Percentiles rank a stretch among this genome's conserved stretches.
These are phyloP conservation scores for Colletotrichum incanum DNA, from an alignment of 2,329 filamentous ascomycete species.

Conservation along the genomic window DNA sequence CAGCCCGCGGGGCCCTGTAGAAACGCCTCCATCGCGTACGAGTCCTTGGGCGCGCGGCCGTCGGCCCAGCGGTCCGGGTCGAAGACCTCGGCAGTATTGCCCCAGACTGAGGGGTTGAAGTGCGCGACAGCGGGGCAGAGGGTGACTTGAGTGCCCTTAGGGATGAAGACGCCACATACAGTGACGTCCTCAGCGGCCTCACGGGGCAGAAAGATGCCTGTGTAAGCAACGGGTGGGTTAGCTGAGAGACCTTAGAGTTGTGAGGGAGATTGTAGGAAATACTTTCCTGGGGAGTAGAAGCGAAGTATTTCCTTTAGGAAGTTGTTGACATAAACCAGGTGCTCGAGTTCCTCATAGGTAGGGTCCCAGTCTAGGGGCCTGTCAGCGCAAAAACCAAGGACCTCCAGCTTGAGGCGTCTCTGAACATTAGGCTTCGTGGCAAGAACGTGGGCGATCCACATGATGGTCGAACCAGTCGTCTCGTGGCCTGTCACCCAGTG, in stretches of 20 bases:
- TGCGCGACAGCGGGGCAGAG: conserved; percentile 48
- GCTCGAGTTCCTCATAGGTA: conserved; percentile 55
- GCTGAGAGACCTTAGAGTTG: neutral
- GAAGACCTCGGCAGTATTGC: conserved; percentile 47
- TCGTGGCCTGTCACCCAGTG: conserved; percentile 27
- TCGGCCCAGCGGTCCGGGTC: conserved; percentile 51
- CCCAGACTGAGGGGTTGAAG: conserved; percentile 50
- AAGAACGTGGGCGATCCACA: conserved; percentile 39
- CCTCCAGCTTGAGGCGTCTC: conserved; percentile 30
- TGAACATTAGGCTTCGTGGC: conserved; percentile 33
- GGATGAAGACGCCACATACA: conserved; percentile 48
- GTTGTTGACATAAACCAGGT: conserved; percentile 64
- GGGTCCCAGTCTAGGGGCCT: conserved; percentile 49
- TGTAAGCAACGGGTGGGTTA: neutral
- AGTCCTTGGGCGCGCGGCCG: conserved; percentile 44
- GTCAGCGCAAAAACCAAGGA: conserved; percentile 52
- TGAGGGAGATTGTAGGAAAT: neutral
- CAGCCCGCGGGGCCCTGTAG: conserved; percentile 41
- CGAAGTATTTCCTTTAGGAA: conserved; percentile 57
- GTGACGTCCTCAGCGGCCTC: conserved; percentile 48
- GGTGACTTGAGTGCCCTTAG: conserved; percentile 50
- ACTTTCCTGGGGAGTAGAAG: conserved; percentile 51
- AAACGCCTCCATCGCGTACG: conserved; percentile 50
- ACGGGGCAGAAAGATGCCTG: conserved; percentile 46
- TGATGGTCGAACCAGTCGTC: conserved; percentile 41